Conservation (phyloP, 257 asterid genomes). For the Thymus mandschuricus region DNA sequence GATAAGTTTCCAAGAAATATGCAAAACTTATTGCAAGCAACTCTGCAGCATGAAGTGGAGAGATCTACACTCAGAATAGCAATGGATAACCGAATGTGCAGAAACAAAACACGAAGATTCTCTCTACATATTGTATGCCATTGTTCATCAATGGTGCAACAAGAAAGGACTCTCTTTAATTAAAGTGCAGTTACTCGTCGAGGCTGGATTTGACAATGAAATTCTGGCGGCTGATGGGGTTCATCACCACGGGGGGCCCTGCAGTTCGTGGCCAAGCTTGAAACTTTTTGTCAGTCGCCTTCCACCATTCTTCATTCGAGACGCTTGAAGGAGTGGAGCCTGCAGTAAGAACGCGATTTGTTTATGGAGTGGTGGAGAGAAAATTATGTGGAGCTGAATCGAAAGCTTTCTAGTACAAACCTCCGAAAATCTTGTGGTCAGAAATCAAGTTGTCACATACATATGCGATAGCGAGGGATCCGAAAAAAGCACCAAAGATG, state of each 20-base stretch:
- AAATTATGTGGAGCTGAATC: not conserved
- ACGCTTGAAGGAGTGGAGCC: constrained; percentile 77
- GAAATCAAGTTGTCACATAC: constrained; percentile 36
- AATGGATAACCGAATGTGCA: not conserved
- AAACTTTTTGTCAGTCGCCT: constrained; percentile 85
- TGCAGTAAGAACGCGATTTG: constrained; percentile 30
- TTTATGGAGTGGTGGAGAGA: not conserved
- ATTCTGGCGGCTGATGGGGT: constrained; percentile 96
- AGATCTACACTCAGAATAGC: constrained; percentile 10
- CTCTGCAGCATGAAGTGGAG: constrained; percentile 3
- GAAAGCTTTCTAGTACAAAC: constrained; percentile 20
- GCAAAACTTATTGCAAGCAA: constrained; percentile 30
- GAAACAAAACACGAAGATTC: constrained; percentile 14
- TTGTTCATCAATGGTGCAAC: not conserved
- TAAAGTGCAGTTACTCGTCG: constrained; percentile 37
- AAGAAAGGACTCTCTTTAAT: not conserved
- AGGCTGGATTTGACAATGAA: constrained; percentile 70
- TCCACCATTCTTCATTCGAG: constrained; percentile 65
- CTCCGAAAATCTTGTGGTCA: constrained; percentile 48
- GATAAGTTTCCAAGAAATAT: constrained; percentile 28
- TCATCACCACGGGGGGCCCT: constrained; percentile 97
- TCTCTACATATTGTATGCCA: constrained; percentile 7
- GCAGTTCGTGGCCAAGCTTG: constrained; percentile 99
- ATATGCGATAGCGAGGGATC: constrained; percentile 41
- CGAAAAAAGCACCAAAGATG: constrained; percentile 34